Evolutionary conservation across 2,329 filamentous ascomycete genomes (phyloP).

Genomic region (Orbilia oligospora): DNA sequence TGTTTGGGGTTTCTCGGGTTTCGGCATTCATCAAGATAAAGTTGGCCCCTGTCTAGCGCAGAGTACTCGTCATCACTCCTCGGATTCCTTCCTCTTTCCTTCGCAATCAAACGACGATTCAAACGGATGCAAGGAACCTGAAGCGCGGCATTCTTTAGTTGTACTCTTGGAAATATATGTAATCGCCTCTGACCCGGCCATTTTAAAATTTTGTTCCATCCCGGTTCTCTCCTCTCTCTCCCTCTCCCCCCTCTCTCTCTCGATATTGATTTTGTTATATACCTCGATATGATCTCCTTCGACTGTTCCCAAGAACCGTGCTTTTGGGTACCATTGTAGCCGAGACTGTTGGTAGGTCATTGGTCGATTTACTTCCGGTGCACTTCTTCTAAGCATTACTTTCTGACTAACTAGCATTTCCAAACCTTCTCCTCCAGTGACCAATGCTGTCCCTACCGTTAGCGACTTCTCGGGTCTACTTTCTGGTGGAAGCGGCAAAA

Average conservation of each 20-base stretch:
- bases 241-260: background rate
- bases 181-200: conserved; percentile 21
- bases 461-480: conserved; percentile 20
- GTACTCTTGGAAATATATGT: conserved; percentile 21
- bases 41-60: conserved; percentile 44
- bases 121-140: background rate
- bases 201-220: conserved; percentile 3
- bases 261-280: conserved; percentile 4
- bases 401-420: conserved; percentile 4
- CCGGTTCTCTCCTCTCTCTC: background rate
- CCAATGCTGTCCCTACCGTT: conserved; percentile 45
- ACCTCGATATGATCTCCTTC: conserved; percentile 26
- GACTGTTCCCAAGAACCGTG: conserved; percentile 34
- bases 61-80: conserved; percentile 56
- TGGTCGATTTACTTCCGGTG: background rate
- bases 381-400: background rate
- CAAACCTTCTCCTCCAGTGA: conserved; percentile 25
- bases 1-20: conserved; percentile 22
- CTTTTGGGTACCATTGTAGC: conserved; percentile 45
- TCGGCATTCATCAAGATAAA: conserved; percentile 34
- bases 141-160: conserved; percentile 21
- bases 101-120: conserved; percentile 15
- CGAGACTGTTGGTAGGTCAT: conserved; percentile 26
- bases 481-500: conserved; percentile 44
- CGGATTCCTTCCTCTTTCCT: conserved; percentile 32